A percentile compares a stretch with the other conserved stretches of the same genome.
These are phyloP conservation scores for Coemansia asiatica DNA, from an alignment of 192 early-diverging fungal species.

Conservation along the genomic window DNA sequence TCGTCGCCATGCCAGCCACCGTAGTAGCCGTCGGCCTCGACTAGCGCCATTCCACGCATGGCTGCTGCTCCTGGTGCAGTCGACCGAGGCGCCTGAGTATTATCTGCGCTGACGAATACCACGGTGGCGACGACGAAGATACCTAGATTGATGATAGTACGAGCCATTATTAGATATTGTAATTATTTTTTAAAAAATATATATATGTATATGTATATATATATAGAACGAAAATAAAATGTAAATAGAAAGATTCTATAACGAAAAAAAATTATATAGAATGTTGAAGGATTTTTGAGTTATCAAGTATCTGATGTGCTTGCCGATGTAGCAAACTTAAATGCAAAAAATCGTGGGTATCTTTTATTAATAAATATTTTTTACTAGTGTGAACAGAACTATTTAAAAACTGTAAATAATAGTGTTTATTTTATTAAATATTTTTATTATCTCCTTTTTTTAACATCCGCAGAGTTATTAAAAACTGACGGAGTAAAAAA, in stretches of 20 bases:
- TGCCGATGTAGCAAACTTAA: neutral
- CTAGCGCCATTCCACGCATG: conserved; percentile 7
- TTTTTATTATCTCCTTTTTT: no score
- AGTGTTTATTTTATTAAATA: no score
- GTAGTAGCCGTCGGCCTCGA: conserved; percentile 7
- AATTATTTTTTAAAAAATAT: neutral
- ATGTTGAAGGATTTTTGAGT: no score
- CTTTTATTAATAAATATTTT: neutral
- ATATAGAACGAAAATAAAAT: neutral
- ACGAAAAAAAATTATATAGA: neutral
- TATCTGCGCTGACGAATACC: conserved; percentile 7
- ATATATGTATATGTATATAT: neutral
- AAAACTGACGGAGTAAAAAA: neutral
- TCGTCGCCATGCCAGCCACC: conserved; percentile 23
- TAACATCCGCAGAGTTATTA: neutral
- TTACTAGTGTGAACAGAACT: neutral
- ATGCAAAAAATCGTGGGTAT: conserved; percentile 2
- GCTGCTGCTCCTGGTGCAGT: neutral
- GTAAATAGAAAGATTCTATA: neutral
- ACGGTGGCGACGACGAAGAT: conserved; percentile 16
- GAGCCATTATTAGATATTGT: conserved; percentile 22
- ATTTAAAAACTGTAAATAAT: conserved; percentile 1
- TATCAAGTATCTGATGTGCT: no score
- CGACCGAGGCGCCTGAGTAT: neutral
- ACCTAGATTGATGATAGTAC: conserved; percentile 24